Evolutionary conservation across 2,329 filamentous ascomycete species (phyloP).

Genomic region (Dactylellina drechsleri): DNA sequence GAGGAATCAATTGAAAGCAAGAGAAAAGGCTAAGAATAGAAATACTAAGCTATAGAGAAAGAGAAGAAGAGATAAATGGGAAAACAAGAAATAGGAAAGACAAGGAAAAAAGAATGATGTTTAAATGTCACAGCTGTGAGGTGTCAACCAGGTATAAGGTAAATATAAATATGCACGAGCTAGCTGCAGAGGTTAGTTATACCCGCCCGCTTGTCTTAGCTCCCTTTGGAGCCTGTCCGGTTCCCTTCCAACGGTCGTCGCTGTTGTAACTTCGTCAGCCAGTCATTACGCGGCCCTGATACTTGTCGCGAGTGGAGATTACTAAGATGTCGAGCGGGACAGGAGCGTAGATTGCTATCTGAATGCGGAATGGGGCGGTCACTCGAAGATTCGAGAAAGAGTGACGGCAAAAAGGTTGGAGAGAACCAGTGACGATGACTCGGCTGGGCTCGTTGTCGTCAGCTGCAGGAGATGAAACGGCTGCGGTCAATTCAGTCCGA

Average conservation of each 20-base stretch:
- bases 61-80: neutral
- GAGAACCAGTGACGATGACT: too few relatives aligned
- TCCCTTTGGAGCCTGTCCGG: neutral
- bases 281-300: constrained; percentile 41
- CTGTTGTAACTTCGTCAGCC: constrained; percentile 26
- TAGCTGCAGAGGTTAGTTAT: constrained; percentile 27
- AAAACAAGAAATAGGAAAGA: neutral
- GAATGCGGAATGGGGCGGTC: too few relatives aligned
- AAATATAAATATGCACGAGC: constrained; percentile 1
- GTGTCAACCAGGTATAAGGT: constrained; percentile 4
- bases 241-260: neutral
- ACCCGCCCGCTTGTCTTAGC: constrained; percentile 28
- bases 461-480: constrained; percentile 26
- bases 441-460: constrained; percentile 22
- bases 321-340: neutral
- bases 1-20: neutral
- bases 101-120: constrained; percentile 9
- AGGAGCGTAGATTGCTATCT: neutral
- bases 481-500: constrained; percentile 6
- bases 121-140: constrained; percentile 15
- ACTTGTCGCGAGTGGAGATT: neutral
- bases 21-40: neutral
- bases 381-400: constrained; percentile 44
- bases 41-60: neutral
- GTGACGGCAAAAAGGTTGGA: neutral